Conservation (phyloP, 164 flowering plant genomes). For the Liriodendron chinense region DNA sequence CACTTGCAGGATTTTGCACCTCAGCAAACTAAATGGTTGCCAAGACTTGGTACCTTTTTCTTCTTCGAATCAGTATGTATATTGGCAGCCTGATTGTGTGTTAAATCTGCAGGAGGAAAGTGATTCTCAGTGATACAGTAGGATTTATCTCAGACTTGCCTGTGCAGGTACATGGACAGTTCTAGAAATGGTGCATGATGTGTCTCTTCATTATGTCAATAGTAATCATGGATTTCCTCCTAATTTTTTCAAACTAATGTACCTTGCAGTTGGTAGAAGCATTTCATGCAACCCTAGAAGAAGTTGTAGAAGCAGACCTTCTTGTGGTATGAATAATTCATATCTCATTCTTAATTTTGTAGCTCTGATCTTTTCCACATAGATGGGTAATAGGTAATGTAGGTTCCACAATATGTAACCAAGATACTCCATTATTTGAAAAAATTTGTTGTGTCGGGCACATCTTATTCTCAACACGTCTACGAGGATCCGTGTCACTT, state of each 20-base stretch:
- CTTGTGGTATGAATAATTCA: conserved; percentile 65
- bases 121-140: conserved; percentile 92
- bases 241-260: not conserved
- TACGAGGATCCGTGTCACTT: too few relatives aligned
- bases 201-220: not conserved
- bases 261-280: conserved; percentile 82
- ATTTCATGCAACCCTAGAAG: conserved; percentile 96
- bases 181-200: not conserved
- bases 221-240: not conserved
- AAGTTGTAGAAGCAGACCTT: conserved; percentile 94
- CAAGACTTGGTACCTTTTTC: not conserved
- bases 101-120: conserved; percentile 64
- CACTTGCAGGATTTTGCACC: not conserved
- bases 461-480: too few relatives aligned
- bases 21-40: not conserved
- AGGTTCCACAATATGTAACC: not conserved
- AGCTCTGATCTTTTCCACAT: not conserved
- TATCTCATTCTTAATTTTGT: not conserved
- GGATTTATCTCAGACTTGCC: conserved; percentile 98
- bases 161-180: conserved; percentile 58
- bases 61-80: not conserved
- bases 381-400: not conserved
- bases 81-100: conserved; percentile 5
- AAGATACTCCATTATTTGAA: too few relatives aligned
- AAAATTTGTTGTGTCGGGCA: too few relatives aligned